Conservation (phyloP, 495 filamentous ascomycete genomes). For the Aspergillus incahuasiensis region DNA sequence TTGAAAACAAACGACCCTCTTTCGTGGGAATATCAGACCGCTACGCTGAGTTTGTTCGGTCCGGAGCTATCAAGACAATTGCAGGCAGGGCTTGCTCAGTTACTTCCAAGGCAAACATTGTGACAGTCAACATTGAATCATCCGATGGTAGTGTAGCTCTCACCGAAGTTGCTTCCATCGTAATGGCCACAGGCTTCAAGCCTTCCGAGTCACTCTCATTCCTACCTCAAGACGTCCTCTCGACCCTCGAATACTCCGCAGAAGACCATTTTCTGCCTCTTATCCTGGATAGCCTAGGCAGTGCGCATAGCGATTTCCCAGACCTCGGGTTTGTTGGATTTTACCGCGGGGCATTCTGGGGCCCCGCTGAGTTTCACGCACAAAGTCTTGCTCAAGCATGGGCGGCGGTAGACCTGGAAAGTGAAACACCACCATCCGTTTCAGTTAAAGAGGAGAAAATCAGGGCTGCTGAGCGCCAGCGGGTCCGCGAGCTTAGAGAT, state of each 20-base stretch:
- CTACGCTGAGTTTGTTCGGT: slow-evolving; percentile 68
- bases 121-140: slow-evolving; percentile 31
- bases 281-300: slow-evolving; percentile 62
- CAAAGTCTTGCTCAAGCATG: slow-evolving; percentile 53
- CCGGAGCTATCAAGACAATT: slow-evolving; percentile 49
- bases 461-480: slow-evolving; percentile 21
- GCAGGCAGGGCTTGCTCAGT: slow-evolving; percentile 27
- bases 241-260: slow-evolving; percentile 51
- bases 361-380: slow-evolving; percentile 82
- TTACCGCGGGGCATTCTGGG: slow-evolving; percentile 84
- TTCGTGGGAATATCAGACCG: slow-evolving; percentile 65
- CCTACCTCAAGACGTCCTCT: slow-evolving; percentile 51
- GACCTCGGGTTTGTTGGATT: slow-evolving; percentile 78
- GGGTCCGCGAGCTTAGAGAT: slow-evolving; percentile 23
- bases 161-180: slow-evolving; percentile 56
- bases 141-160: slow-evolving; percentile 29
- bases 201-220: slow-evolving; percentile 56
- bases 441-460: slow-evolving; percentile 11
- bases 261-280: slow-evolving; percentile 58
- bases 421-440: neutral
- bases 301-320: slow-evolving; percentile 54
- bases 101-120: slow-evolving; percentile 22
- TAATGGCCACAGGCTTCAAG: slow-evolving; percentile 75
- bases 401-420: slow-evolving; percentile 7
- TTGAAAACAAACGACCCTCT: slow-evolving; percentile 40